Base-by-base conservation (phyloP, 305 asterid genomes). In the Fraxinus nigra region DNA sequence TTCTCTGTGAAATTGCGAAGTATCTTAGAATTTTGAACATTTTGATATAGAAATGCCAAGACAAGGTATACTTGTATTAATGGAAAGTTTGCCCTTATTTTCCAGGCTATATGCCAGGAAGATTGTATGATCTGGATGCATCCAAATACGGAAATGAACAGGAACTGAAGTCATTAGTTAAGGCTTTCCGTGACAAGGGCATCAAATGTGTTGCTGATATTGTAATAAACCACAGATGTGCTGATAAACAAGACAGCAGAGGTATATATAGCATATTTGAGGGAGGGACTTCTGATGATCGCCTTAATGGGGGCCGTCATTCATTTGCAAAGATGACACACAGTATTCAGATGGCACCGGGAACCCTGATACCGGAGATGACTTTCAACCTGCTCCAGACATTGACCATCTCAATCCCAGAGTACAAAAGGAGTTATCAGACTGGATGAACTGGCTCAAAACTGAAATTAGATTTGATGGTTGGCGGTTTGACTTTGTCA, bases 391-490 rank as follows among this genome's bases (percentile, higher is more conserved):
- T 0, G 97, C 97, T 0, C 98, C 98, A 0, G 98, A 95, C 63
- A 83, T 95, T 20, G 98, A 93, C 80, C 97, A 92, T 70, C 90
- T 95, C 2, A 95, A 91, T 46, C 85, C 89, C 0, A 87, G 77
- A 33, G 97, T 92, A 0, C 97, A 92, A 51, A 82, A 40, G 11
- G 95, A 93, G 89, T 78, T 93, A 30, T 92, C 99, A 0, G 94
- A 90, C 11, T 95, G 98, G 97, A 88, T 95, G 87, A 92, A 93
- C 65, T 95, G 99, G 98, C 93, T 95, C 76, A 93, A 92, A 83
- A 37, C 82, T 4, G 95, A 93, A 0, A 78, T 95, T 7, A 95
- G 97, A 59, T 95, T 92, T 72, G 92, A 85, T 10, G 99, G 99
- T 0, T 92, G 97, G 97, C 85, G 99, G 56, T 82, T 95, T 35